Percentiles rank a stretch among this genome's conserved stretches.
Conservation (phyloP, 1,284 basidiomycete species). For the Pseudozyma tsukubaensis region DNA sequence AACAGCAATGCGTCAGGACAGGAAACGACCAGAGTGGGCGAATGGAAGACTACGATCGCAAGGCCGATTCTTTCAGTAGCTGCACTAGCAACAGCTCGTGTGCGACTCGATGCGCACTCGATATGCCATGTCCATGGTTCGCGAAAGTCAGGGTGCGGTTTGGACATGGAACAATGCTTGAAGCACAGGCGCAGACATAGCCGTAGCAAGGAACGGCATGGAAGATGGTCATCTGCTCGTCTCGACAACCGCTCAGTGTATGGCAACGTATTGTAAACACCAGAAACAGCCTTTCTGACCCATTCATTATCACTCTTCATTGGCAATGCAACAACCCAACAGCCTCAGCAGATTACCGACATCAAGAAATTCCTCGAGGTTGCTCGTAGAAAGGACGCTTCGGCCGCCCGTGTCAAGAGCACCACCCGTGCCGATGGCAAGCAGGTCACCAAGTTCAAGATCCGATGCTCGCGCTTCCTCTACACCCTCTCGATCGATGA, state of each 20-base stretch:
- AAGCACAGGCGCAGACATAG: no score
- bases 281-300: conserved; percentile 25
- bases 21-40: no score
- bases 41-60: no score
- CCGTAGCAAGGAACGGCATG: no score
- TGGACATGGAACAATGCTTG: no score
- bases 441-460: conserved; percentile 92
- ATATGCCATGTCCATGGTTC: no score
- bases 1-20: no score
- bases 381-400: conserved; percentile 80
- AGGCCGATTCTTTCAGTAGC: no score
- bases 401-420: conserved; percentile 97
- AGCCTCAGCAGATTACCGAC: conserved; percentile 98
- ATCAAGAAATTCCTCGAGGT: conserved; percentile 99
- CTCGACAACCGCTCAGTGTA: conserved; percentile 3
- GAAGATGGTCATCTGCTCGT: conserved; percentile 1
- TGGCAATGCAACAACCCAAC: conserved; percentile 16
- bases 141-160: no score
- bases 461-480: conserved; percentile 95
- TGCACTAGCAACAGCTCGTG: no score
- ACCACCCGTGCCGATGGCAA: conserved; percentile 80
- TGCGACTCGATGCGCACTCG: no score
- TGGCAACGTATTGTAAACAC: background rate
- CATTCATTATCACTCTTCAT: background rate
- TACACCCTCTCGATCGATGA: conserved; percentile 97